Evolutionary conservation across 148 eudicot genomes (phyloP), one percentile per base, ranked within the genome.

Genomic region (Linanthus parryae): DNA sequence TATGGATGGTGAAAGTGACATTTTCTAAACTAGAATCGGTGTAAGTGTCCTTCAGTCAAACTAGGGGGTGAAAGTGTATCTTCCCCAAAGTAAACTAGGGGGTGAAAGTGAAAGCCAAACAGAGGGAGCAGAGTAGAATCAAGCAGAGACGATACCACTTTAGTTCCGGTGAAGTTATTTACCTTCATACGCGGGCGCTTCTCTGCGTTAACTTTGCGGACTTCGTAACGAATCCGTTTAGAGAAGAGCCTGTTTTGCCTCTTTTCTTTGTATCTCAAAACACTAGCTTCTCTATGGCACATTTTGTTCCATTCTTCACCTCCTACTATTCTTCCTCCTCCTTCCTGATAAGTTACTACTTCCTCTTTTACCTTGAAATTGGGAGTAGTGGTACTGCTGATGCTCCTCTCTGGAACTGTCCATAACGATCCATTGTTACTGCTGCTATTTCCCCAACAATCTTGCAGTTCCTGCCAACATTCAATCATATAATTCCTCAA

Each of bases 101-200:
- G n/a, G n/a, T n/a, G n/a, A n/a, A n/a, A n/a, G n/a, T n/a, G n/a
- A n/a, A n/a, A n/a, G n/a, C n/a, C 9, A 9, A 17, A 3, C 7
- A 2, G 5, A 44, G 2, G 10, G 0, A 17, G 23, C 10, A 10
- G 12, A 4, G 21, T 0, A 23, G 24, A 0, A 0, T 9, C 9
- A 1, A 17, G 1, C 5, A 21, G 24, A 23, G 2, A 44, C 28
- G 21, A 21, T 17, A 15, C 8, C 7, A 1, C 13, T 1, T 0
- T 11, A 11, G 24, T 21, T 38, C 1, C 2, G 1, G 17, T 4
- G 20, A 19, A 1, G 20, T 19, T 8, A 38, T 27, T 16, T 70
- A 80, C 92, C 92, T 77, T 84, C 7, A 80, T 43, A 8, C 95
- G 80, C 29, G 95, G 95, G 20, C 95, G 78, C 41, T 82, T 85